A percentile compares a stretch with the other conserved stretches of the same genome.
These are phyloP conservation scores for Alopecurus myosuroides DNA, from an alignment of 176 grass and related monocot genomes.

Conservation along the genomic window DNA sequence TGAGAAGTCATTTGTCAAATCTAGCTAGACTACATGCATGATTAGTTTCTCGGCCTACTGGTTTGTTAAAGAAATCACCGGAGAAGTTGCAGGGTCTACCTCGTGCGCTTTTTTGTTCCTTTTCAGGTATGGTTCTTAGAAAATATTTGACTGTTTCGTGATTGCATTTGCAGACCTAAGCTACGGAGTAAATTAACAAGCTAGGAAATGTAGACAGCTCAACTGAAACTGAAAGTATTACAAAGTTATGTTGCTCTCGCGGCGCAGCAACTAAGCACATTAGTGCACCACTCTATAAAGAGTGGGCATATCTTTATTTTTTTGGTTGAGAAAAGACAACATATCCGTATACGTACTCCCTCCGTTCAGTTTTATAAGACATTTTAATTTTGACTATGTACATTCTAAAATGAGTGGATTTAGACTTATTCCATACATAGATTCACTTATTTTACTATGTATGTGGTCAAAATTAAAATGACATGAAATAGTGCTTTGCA, in stretches of 20 bases:
- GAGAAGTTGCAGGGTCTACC: background rate
- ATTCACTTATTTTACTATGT: too few relatives aligned
- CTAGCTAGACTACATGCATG: background rate
- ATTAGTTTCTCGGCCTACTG: background rate
- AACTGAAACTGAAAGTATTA: background rate
- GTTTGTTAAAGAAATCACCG: background rate
- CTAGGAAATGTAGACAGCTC: background rate
- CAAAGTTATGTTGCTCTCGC: background rate
- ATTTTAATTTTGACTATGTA: too few relatives aligned
- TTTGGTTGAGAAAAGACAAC: too few relatives aligned
- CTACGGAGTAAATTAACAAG: background rate
- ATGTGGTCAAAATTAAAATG: too few relatives aligned
- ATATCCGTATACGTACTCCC: too few relatives aligned
- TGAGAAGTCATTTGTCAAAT: background rate
- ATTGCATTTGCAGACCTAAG: background rate
- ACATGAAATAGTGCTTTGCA: background rate
- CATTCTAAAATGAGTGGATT: too few relatives aligned
- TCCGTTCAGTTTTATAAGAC: too few relatives aligned
- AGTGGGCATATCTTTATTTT: too few relatives aligned
- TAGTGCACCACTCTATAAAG: background rate
- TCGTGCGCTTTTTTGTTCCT: background rate
- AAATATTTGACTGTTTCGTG: background rate
- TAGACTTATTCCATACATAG: too few relatives aligned
- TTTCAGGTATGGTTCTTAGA: background rate
- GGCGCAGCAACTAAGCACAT: background rate